phyloP scores from a whole-genome alignment of 805 yeast genomes.

The Barnettozyma vustinii region DNA sequence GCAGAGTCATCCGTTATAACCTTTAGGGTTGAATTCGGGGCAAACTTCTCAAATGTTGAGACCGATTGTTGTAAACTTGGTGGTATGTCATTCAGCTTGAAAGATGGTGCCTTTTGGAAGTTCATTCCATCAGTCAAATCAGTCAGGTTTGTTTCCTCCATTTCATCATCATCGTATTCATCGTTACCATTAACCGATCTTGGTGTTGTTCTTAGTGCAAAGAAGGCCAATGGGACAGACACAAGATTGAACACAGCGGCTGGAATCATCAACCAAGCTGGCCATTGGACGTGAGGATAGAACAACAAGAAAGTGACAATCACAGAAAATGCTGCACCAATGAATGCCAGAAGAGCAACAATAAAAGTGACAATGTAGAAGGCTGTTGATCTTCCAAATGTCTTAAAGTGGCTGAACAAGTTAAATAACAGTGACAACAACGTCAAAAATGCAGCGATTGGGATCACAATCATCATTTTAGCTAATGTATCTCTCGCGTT shows the following conservation, averaged over 20 bases:
- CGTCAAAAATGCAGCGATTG: slow-evolving; percentile 62
- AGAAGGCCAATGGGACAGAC: slow-evolving; percentile 43
- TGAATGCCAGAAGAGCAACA: slow-evolving; percentile 43
- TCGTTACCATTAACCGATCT: slow-evolving; percentile 11
- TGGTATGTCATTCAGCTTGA: slow-evolving; percentile 12
- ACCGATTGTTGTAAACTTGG: slow-evolving; percentile 2
- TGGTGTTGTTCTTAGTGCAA: slow-evolving; percentile 28
- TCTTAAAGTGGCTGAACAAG: slow-evolving; percentile 28
- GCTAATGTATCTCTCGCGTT: slow-evolving; percentile 47
- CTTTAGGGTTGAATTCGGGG: slow-evolving; percentile 15
- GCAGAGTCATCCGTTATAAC: slow-evolving; percentile 23
- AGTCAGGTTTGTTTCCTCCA: slow-evolving; percentile 14
- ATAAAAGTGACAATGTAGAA: slow-evolving; percentile 40
- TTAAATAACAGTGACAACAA: slow-evolving; percentile 39
- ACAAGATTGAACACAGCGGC: slow-evolving; percentile 54
- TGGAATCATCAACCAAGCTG: slow-evolving; percentile 68
- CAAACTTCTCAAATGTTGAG: slow-evolving; percentile 14
- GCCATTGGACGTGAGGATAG: slow-evolving; percentile 63
- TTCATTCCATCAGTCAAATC: slow-evolving; percentile 22
- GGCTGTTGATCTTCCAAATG: slow-evolving; percentile 22
- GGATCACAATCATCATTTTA: slow-evolving; percentile 51
- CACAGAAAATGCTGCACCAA: slow-evolving; percentile 49
- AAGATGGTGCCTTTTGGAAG: slow-evolving; percentile 14
- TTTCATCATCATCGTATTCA: slow-evolving; percentile 10
- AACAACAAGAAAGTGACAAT: slow-evolving; percentile 52